phyloP scores from a whole-genome alignment of 2,329 filamentous ascomycete species.

The Chaetomiaceae sp. region DNA sequence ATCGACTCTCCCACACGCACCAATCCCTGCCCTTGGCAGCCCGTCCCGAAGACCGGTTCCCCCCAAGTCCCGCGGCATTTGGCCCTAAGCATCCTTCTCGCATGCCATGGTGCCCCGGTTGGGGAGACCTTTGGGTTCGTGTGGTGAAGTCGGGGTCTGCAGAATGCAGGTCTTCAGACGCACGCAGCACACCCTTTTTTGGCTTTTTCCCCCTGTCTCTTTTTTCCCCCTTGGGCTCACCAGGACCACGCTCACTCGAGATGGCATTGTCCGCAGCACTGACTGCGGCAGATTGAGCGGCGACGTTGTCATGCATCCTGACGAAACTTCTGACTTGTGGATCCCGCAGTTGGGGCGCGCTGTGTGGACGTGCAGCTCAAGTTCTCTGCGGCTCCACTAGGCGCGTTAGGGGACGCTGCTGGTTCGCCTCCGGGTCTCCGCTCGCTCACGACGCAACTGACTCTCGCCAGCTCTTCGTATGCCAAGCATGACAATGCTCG shows the following conservation, averaged over 20 bases:
- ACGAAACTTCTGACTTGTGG: slow-evolving; percentile 14
- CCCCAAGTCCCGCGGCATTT: slow-evolving; percentile 1
- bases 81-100: neutral
- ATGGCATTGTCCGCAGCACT: slow-evolving; percentile 14
- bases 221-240: neutral
- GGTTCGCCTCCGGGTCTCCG: slow-evolving; percentile 21
- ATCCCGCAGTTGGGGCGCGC: neutral
- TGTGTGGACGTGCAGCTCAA: neutral
- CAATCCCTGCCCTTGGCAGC: slow-evolving; percentile 19
- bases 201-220: too few species aligned
- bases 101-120: slow-evolving; percentile 2
- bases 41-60: slow-evolving; percentile 16
- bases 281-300: slow-evolving; percentile 10
- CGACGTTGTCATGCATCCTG: slow-evolving; percentile 13
- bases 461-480: slow-evolving; percentile 17
- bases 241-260: slow-evolving; percentile 10
- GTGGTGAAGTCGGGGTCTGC: too few species aligned
- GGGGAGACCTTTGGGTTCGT: neutral
- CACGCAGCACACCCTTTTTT: too few species aligned
- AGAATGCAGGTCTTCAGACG: too few species aligned
- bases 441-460: slow-evolving; percentile 23
- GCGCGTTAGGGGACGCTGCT: slow-evolving; percentile 7
- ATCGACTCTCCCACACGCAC: slow-evolving; percentile 9
- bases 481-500: slow-evolving; percentile 16
- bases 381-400: slow-evolving; percentile 12